Conservation (phyloP, 139 green algal species). For the Asterochloris erici region DNA sequence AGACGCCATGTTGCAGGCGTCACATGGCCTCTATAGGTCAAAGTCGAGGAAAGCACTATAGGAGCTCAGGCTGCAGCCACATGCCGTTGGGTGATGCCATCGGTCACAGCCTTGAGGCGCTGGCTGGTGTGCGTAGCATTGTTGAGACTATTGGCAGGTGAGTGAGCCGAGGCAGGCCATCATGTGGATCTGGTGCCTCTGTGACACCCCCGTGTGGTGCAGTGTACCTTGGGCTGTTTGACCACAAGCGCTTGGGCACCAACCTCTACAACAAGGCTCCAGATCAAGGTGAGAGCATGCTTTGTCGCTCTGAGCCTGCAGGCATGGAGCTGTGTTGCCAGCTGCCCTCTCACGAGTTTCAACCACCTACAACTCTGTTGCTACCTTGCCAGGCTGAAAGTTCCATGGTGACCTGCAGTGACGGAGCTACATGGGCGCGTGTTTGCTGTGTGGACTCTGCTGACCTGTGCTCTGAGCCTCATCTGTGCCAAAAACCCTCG, state of each 20-base stretch:
- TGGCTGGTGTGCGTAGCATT: constrained; percentile 76
- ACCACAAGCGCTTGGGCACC: constrained; percentile 51
- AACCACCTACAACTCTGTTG: not conserved
- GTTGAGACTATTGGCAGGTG: constrained; percentile 71
- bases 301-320: not conserved
- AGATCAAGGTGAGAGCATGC: constrained; percentile 45
- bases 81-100: constrained; percentile 25
- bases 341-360: not conserved
- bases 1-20: no score
- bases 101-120: constrained; percentile 50
- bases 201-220: constrained; percentile 1
- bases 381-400: not conserved
- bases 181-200: not conserved
- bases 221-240: constrained; percentile 75
- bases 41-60: no score
- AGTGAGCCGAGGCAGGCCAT: not conserved
- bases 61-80: no score
- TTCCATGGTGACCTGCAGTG: constrained; percentile 49
- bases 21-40: no score
- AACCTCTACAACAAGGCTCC: constrained; percentile 68
- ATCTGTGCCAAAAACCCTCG: constrained; percentile 70
- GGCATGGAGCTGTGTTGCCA: no score
- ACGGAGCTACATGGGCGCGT: constrained; percentile 71
- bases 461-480: constrained; percentile 77
- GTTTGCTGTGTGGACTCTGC: constrained; percentile 80